These are phyloP conservation scores for Parachlorella kessleri DNA, from an alignment of 139 green algal genomes.

Conservation along the genomic window DNA sequence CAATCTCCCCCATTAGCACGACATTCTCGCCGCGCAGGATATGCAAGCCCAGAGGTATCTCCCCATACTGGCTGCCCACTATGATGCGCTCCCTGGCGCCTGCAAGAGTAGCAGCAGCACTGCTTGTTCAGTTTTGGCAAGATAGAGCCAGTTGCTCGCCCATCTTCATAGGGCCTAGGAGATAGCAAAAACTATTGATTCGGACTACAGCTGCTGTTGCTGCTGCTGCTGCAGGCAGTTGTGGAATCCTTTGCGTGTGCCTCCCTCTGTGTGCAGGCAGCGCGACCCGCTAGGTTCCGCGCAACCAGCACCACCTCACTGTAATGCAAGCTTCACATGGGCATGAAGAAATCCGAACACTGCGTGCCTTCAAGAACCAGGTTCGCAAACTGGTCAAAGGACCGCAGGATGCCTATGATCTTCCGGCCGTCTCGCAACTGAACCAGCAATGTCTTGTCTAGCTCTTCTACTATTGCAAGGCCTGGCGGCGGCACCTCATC, in stretches of 20 bases:
- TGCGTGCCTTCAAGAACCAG: slow-evolving; percentile 61
- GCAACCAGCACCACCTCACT: too few species aligned
- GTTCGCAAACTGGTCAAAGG: slow-evolving; percentile 87
- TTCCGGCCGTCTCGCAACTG: slow-evolving; percentile 77
- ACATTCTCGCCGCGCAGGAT: slow-evolving; percentile 83
- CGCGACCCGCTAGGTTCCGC: too few species aligned
- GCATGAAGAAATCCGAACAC: too few species aligned
- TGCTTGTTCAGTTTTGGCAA: neutral
- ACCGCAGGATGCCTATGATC: slow-evolving; percentile 70
- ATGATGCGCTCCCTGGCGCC: slow-evolving; percentile 74
- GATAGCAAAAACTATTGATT: neutral
- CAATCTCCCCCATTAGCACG: slow-evolving; percentile 78
- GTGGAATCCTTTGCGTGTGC: too few species aligned
- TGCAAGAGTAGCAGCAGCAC: too few species aligned
- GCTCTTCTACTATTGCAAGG: slow-evolving; percentile 50
- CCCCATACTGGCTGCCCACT: slow-evolving; percentile 68
- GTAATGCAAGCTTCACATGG: too few species aligned
- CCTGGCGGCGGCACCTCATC: slow-evolving; percentile 42
- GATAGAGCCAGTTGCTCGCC: neutral
- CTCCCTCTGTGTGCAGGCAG: too few species aligned
- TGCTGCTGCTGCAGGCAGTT: too few species aligned
- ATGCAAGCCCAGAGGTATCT: slow-evolving; percentile 45
- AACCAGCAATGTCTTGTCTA: slow-evolving; percentile 72
- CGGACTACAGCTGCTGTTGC: too few species aligned
- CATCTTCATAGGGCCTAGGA: neutral